These are phyloP conservation scores for Phytopythium mirpurense DNA, from an alignment of 352 stramenopile genomes.

Conservation along the genomic window DNA sequence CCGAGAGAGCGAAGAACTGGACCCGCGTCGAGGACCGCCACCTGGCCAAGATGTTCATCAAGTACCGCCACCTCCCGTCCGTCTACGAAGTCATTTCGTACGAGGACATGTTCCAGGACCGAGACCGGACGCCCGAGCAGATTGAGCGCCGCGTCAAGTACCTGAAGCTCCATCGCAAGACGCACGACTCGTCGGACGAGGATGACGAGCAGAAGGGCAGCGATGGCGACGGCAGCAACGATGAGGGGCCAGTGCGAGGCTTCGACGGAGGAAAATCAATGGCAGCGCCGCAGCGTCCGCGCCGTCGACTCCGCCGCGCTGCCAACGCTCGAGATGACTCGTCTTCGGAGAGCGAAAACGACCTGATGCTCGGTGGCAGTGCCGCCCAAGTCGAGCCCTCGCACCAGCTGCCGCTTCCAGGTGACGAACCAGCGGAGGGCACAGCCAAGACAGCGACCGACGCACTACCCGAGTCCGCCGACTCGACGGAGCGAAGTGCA, in stretches of 20 bases:
- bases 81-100: conserved; percentile 87
- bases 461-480: neutral
- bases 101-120: conserved; percentile 88
- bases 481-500: neutral
- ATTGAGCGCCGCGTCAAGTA: conserved; percentile 83
- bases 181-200: conserved; percentile 62
- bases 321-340: conserved; percentile 30
- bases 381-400: neutral
- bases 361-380: conserved; percentile 23
- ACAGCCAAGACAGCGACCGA: neutral
- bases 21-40: conserved; percentile 81
- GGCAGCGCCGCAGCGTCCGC: conserved; percentile 24
- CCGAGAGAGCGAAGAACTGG: conserved; percentile 72
- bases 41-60: conserved; percentile 69
- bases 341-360: conserved; percentile 33
- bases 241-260: conserved; percentile 4
- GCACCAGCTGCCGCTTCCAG: neutral
- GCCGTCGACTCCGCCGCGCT: conserved; percentile 42
- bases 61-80: conserved; percentile 75
- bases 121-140: conserved; percentile 74
- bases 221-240: conserved; percentile 19
- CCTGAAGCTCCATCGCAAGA: conserved; percentile 72
- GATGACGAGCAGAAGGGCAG: conserved; percentile 34
- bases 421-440: neutral
- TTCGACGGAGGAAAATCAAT: conserved; percentile 8